A percentile compares a stretch with the other conserved stretches of the same genome.
Conservation (phyloP, 179 eudicot genomes). For the Drosera spatulata region DNA sequence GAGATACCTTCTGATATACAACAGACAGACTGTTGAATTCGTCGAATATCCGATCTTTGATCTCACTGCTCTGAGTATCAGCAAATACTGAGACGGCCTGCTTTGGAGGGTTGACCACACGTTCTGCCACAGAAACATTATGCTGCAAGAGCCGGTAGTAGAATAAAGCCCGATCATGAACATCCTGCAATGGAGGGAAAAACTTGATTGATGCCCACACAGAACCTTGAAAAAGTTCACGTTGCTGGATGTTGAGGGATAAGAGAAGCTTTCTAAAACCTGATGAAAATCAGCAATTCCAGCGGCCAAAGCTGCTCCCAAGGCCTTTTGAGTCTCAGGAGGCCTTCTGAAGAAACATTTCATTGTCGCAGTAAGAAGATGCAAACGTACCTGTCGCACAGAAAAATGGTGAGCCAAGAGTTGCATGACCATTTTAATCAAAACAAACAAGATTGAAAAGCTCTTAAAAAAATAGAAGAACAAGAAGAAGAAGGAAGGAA, state of each 20-base stretch:
- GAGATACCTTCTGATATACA: slow-evolving; percentile 83
- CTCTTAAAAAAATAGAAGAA: background rate
- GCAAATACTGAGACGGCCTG: slow-evolving; percentile 99
- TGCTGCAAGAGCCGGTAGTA: slow-evolving; percentile 89
- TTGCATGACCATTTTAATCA: slow-evolving; percentile 2
- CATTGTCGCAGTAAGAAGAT: slow-evolving; percentile 89
- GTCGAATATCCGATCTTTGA: slow-evolving; percentile 96
- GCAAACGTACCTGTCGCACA: slow-evolving; percentile 75
- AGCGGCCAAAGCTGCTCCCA: slow-evolving; percentile 91
- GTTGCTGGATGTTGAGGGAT: background rate
- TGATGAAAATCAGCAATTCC: slow-evolving; percentile 97
- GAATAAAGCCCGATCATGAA: slow-evolving; percentile 90
- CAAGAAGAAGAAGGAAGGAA: too few relatives aligned
- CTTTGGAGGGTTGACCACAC: slow-evolving; percentile 90
- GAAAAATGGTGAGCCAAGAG: slow-evolving; percentile 7
- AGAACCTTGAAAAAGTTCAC: background rate
- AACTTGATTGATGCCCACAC: background rate
- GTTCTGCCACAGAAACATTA: slow-evolving; percentile 62
- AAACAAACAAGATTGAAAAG: background rate
- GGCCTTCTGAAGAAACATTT: slow-evolving; percentile 97
- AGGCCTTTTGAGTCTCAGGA: slow-evolving; percentile 90
- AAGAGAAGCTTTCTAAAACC: slow-evolving; percentile 25
- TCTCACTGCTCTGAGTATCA: slow-evolving; percentile 87
- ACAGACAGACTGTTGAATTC: slow-evolving; percentile 97
- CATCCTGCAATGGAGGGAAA: slow-evolving; percentile 63